Conservation (phyloP, 1,139 yeast genomes). For the Blastobotrys petasosporus region DNA sequence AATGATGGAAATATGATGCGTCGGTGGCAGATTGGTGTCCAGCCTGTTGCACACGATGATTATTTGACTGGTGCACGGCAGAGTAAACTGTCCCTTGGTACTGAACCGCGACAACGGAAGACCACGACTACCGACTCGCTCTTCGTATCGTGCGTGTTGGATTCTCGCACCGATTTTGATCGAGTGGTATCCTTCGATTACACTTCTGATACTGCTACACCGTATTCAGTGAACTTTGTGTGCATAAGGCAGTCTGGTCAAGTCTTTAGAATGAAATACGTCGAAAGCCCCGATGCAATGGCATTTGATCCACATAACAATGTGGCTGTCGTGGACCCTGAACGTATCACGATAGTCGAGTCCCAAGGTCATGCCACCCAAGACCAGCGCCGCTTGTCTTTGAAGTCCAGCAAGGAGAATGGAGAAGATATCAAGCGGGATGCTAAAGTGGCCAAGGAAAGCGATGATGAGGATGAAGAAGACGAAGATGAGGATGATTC, state of each 20-base stretch:
- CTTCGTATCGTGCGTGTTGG: slow-evolving; percentile 72
- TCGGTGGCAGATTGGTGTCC: slow-evolving; percentile 72
- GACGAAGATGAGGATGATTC: slow-evolving; percentile 28
- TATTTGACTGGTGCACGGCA: neutral
- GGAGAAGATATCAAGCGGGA: slow-evolving; percentile 12
- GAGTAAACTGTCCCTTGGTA: neutral
- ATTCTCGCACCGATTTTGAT: slow-evolving; percentile 69
- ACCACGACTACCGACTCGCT: slow-evolving; percentile 35
- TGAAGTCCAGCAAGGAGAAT: neutral
- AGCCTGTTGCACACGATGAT: slow-evolving; percentile 36
- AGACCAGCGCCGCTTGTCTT: too few species aligned
- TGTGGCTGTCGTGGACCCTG: slow-evolving; percentile 60
- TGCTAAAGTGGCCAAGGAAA: slow-evolving; percentile 17
- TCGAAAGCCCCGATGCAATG: slow-evolving; percentile 59
- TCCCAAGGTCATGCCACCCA: neutral
- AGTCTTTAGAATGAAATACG: slow-evolving; percentile 71
- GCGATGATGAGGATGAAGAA: slow-evolving; percentile 11
- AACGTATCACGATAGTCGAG: slow-evolving; percentile 38
- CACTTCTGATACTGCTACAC: slow-evolving; percentile 46
- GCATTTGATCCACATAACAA: slow-evolving; percentile 70
- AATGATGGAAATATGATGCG: slow-evolving; percentile 74
- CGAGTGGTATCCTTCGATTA: slow-evolving; percentile 83
- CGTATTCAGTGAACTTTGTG: slow-evolving; percentile 51
- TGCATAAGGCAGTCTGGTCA: slow-evolving; percentile 91
- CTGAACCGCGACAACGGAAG: slow-evolving; percentile 10